These are phyloP conservation scores for Lichtheimia hyalospora DNA, from an alignment of 371 early-diverging fungal genomes.

Conservation along the genomic window DNA sequence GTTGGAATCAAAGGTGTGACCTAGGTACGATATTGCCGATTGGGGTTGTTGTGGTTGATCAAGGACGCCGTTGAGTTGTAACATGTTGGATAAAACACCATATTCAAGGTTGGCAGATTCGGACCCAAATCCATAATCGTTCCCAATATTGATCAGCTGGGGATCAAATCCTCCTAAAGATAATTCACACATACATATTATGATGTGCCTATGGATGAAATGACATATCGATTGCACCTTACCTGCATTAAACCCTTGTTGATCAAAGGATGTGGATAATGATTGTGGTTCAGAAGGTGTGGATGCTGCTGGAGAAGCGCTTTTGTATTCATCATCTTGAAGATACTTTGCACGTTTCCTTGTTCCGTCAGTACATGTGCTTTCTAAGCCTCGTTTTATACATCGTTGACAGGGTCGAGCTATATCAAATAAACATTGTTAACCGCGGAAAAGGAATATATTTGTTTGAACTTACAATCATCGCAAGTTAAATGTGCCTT, in stretches of 20 bases:
- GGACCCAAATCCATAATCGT: slow-evolving; percentile 74
- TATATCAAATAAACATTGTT: slow-evolving; percentile 8
- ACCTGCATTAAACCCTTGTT: not conserved
- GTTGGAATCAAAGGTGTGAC: not conserved
- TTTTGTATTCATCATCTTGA: slow-evolving; percentile 41
- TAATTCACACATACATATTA: too few relatives aligned
- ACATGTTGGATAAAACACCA: slow-evolving; percentile 82
- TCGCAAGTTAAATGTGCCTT: slow-evolving; percentile 40
- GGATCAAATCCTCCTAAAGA: slow-evolving; percentile 10
- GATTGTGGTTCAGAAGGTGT: slow-evolving; percentile 9
- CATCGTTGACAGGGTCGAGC: slow-evolving; percentile 43
- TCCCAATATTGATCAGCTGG: slow-evolving; percentile 26
- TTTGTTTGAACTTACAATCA: slow-evolving; percentile 22
- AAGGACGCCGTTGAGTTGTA: slow-evolving; percentile 27
- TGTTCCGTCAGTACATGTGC: slow-evolving; percentile 34
- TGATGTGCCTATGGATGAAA: too few relatives aligned
- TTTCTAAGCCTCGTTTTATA: slow-evolving; percentile 32
- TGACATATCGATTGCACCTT: too few relatives aligned
- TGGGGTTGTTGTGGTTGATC: slow-evolving; percentile 11
- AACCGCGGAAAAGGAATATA: not conserved
- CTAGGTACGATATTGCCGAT: not conserved
- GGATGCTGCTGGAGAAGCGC: slow-evolving; percentile 4
- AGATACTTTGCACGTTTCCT: slow-evolving; percentile 75
- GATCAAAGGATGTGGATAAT: not conserved
- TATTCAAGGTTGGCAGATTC: slow-evolving; percentile 85